phyloP scores from a whole-genome alignment of 164 flowering plant genomes.

The Magnolia kwangsiensis region DNA sequence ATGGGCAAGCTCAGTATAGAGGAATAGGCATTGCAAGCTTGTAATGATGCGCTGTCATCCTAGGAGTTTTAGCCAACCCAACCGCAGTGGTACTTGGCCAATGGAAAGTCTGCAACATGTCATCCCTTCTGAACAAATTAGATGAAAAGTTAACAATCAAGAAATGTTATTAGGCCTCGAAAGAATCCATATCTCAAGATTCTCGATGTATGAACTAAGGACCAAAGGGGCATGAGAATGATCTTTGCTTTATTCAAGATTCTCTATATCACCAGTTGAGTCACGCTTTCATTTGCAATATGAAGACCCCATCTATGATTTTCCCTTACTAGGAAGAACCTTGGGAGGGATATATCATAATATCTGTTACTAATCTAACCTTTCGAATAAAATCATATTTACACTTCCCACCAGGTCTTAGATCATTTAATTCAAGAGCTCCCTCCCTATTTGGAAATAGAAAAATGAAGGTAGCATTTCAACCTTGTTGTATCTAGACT shows the following conservation, averaged over 20 bases:
- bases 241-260: not conserved
- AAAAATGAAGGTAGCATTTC: not conserved
- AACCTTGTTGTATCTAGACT: not conserved
- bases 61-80: constrained; percentile 1
- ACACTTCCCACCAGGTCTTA: not conserved
- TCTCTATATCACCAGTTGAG: no score
- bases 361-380: not conserved
- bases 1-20: not conserved
- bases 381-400: no score
- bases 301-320: not conserved
- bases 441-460: not conserved
- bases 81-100: not conserved
- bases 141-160: constrained; percentile 1
- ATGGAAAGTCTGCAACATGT: not conserved
- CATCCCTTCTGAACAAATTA: not conserved
- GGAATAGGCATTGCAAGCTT: not conserved
- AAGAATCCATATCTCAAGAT: not conserved
- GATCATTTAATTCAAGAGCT: not conserved
- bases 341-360: not conserved
- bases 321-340: not conserved
- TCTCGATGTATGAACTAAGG: not conserved
- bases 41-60: not conserved
- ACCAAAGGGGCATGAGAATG: not conserved
- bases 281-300: not conserved
- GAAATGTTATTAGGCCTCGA: not conserved